Evolutionary conservation across 805 yeast genomes (phyloP).

Genomic region (Metschnikowia kunwiensis): DNA sequence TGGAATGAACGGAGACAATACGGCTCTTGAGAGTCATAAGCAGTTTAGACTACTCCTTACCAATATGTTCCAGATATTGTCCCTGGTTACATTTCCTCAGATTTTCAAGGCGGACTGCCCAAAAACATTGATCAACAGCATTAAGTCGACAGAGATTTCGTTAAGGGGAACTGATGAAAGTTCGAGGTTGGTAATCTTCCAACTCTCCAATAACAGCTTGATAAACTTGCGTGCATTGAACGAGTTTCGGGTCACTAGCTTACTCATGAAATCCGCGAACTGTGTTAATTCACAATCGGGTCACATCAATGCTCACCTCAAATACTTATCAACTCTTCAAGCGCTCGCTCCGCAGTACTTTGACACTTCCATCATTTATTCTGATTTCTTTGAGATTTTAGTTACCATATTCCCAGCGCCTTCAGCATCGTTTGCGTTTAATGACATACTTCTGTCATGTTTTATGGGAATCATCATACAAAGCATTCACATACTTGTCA

Average conservation of each 20-base stretch:
- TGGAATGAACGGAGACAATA: constrained; percentile 15
- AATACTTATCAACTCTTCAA: constrained; percentile 32
- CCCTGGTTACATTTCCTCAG: constrained; percentile 38
- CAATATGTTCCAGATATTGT: constrained; percentile 35
- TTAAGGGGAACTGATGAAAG: constrained; percentile 47
- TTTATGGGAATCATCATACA: constrained; percentile 55
- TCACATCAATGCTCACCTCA: constrained; percentile 31
- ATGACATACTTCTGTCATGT: constrained; percentile 48
- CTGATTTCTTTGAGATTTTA: constrained; percentile 53
- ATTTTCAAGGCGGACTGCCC: constrained; percentile 35
- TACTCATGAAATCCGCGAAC: constrained; percentile 32
- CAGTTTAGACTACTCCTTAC: constrained; percentile 29
- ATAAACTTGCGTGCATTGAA: constrained; percentile 53
- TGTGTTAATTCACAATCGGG: constrained; percentile 32
- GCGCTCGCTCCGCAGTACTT: constrained; percentile 32
- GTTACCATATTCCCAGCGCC: constrained; percentile 49
- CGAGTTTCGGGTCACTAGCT: constrained; percentile 37
- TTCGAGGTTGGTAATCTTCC: constrained; percentile 49
- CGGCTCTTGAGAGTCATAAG: constrained; percentile 17
- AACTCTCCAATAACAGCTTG: constrained; percentile 59
- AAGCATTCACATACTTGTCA: constrained; percentile 24
- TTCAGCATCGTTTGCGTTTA: constrained; percentile 43
- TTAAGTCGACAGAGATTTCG: constrained; percentile 63
- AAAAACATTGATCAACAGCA: constrained; percentile 49
- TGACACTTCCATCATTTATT: constrained; percentile 33